Percentiles rank a stretch among this genome's conserved stretches.
These are phyloP conservation scores for Zizania palustris DNA, from an alignment of 202 grass and related monocot species.

Conservation along the genomic window DNA sequence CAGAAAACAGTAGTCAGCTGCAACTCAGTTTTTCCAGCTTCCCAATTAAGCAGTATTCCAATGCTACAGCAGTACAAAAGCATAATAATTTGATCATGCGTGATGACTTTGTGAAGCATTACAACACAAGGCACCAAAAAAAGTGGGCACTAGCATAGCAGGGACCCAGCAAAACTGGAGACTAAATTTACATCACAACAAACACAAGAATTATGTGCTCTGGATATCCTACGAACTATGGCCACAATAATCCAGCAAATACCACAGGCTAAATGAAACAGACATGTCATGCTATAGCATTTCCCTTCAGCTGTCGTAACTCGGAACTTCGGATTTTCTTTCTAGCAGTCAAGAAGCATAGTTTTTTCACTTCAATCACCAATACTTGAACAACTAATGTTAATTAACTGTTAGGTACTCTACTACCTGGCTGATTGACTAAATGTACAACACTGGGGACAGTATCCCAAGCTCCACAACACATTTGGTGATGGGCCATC, in stretches of 20 bases:
- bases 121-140: not conserved
- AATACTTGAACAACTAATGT: conserved; percentile 32
- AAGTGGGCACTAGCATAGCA: not conserved
- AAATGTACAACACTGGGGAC: conserved; percentile 49
- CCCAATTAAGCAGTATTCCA: not conserved
- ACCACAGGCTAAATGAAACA: conserved; percentile 19
- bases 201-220: not conserved
- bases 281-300: conserved; percentile 8
- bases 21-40: not conserved
- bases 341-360: conserved; percentile 24
- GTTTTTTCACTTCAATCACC: conserved; percentile 8
- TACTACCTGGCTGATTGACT: conserved; percentile 34
- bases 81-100: not conserved
- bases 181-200: not conserved
- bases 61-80: not conserved
- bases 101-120: no score
- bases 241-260: conserved; percentile 21
- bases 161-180: not conserved
- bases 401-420: conserved; percentile 16
- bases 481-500: conserved; percentile 31
- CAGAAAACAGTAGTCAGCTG: not conserved
- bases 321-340: not conserved
- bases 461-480: conserved; percentile 24
- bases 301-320: not conserved
- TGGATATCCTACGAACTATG: not conserved